Base-by-base conservation (phyloP, 2,329 filamentous ascomycete species). In the Aspergillus viridinutans region DNA sequence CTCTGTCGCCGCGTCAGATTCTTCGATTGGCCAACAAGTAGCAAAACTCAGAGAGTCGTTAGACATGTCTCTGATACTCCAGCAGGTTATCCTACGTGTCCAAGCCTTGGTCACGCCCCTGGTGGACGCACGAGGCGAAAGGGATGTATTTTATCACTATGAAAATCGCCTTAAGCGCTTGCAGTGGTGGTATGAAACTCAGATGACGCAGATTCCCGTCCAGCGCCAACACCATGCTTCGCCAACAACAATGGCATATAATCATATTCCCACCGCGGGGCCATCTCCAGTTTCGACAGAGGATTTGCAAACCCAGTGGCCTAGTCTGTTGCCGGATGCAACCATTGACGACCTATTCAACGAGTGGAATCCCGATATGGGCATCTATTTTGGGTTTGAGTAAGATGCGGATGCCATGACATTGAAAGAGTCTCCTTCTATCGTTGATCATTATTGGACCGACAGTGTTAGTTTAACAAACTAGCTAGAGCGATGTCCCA, bases 1-100 rank as follows among this genome's bases (percentile, higher is more conserved):
- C 6, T 49, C 47, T 12, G 29, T 58, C 3, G 49, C 58, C 17
- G 58, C 55, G 14, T 55, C 49, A 4, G 58, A 60, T 17, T 53
- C 55, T 8, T 43, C 12, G 2, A 29, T 58, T 12, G 49, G 55
- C 7, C 49, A 38, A 3, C 55, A 54, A 17, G 52, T 48, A 7
- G 52, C 14, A 17, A 52, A 55, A 4, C 26, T 58, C n/a, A 47
- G 50, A 20, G 32, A 43, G 7, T 52, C 58, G 12, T 38, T 60
- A 12, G 45, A 60, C 38, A 47, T 60, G 25, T 54, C 55, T 4
- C 40, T 42, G 38, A 28, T 53, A 10, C 35, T 60, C 3, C 50
- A 48, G n/a, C 45, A 50, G 12, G 57, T 55, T n/a, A 51, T 56
- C 3, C 43, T 58, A 7, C 59, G 59, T 2, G 53, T 61, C 12